Percentiles rank a stretch among this genome's conserved stretches.
These are phyloP conservation scores for Paecilomyces sp. DNA, from an alignment of 2,329 filamentous ascomycete genomes.

Conservation along the genomic window DNA sequence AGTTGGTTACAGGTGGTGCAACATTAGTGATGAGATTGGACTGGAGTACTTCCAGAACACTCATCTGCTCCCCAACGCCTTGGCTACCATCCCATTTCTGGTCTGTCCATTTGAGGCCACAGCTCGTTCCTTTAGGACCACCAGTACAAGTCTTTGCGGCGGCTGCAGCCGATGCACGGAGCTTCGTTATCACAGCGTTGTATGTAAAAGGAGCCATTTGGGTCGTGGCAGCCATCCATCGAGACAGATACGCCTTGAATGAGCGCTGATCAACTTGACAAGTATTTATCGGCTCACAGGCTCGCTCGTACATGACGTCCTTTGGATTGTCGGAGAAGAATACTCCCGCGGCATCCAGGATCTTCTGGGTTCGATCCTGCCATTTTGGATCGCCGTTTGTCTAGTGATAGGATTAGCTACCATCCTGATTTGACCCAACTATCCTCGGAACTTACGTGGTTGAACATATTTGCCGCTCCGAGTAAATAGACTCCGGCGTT, in stretches of 20 bases:
- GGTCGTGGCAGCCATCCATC: constrained; percentile 54
- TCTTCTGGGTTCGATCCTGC: constrained; percentile 6
- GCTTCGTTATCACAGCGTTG: constrained; percentile 43
- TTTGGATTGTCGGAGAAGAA: constrained; percentile 7
- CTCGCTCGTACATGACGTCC: constrained; percentile 50
- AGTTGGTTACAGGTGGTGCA: constrained; percentile 21
- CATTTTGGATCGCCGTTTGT: constrained; percentile 17
- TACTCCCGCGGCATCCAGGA: constrained; percentile 6
- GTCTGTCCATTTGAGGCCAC: constrained; percentile 35
- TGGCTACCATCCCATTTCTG: constrained; percentile 27
- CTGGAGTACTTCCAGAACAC: constrained; percentile 27
- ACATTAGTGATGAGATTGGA: constrained; percentile 23
- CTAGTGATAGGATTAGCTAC: constrained; percentile 8
- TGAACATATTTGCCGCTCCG: constrained; percentile 63
- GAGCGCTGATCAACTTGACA: constrained; percentile 59
- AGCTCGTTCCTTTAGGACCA: constrained; percentile 30
- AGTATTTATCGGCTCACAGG: constrained; percentile 48
- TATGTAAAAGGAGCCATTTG: constrained; percentile 53
- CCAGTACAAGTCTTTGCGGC: constrained; percentile 50
- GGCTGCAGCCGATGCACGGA: constrained; percentile 47
- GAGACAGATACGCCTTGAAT: constrained; percentile 60
- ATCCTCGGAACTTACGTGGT: constrained; percentile 40
- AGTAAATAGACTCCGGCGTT: constrained; percentile 54
- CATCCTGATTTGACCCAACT: background rate
- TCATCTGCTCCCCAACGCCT: constrained; percentile 36